A percentile compares a stretch with the other conserved stretches of the same genome.
phyloP scores from a whole-genome alignment of 345 rosid species.

The Arabidopsis thaliana region DNA sequence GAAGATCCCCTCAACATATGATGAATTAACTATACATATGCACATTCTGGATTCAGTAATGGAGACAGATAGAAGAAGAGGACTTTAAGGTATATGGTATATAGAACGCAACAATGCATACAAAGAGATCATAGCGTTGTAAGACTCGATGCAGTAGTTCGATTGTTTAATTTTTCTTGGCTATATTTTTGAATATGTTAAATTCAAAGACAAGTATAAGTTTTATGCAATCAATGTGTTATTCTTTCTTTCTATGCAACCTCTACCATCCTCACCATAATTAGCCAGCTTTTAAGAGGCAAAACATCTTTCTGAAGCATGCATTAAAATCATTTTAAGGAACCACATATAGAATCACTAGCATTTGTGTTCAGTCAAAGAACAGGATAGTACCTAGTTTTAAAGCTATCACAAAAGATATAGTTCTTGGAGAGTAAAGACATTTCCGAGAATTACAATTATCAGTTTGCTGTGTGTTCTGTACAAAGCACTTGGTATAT shows the following conservation, averaged over 20 bases:
- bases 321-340: background rate
- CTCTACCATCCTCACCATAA: slow-evolving; percentile 16
- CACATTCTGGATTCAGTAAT: slow-evolving; percentile 32
- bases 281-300: background rate
- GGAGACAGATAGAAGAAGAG: slow-evolving; percentile 34
- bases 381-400: slow-evolving; percentile 12
- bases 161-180: slow-evolving; percentile 28
- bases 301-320: background rate
- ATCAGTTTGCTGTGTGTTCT: slow-evolving; percentile 28
- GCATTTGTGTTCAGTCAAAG: slow-evolving; percentile 8
- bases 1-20: slow-evolving; percentile 79
- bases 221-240: slow-evolving; percentile 23
- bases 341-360: background rate
- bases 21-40: slow-evolving; percentile 27
- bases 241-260: slow-evolving; percentile 25
- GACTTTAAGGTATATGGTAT: slow-evolving; percentile 25
- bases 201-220: slow-evolving; percentile 15
- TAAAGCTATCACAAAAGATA: slow-evolving; percentile 25
- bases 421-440: slow-evolving; percentile 31
- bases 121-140: slow-evolving; percentile 24
- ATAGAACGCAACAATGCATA: slow-evolving; percentile 36
- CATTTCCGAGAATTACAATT: slow-evolving; percentile 1
- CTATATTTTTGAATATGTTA: slow-evolving; percentile 16
- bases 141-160: slow-evolving; percentile 18
- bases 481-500: slow-evolving; percentile 23